These are phyloP conservation scores for Cyclocybe aegerita DNA, from an alignment of 768 basidiomycete species.

Conservation along the genomic window DNA sequence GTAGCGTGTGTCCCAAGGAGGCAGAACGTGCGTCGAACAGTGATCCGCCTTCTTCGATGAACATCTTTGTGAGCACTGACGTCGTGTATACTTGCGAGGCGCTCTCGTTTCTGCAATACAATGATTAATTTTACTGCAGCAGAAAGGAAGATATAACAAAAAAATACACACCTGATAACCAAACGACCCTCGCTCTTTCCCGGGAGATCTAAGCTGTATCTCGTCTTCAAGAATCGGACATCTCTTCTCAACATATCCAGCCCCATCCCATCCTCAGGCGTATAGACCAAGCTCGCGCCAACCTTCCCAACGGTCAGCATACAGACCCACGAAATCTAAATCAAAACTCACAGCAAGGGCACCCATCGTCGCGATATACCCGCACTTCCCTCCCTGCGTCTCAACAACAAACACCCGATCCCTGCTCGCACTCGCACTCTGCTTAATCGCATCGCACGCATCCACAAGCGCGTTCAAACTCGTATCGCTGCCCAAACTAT, in stretches of 20 bases:
- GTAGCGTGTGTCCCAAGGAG: slow-evolving; percentile 95
- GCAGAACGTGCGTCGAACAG: slow-evolving; percentile 95
- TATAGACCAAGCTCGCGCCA: slow-evolving; percentile 92
- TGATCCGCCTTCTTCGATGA: slow-evolving; percentile 90
- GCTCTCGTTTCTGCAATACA: slow-evolving; percentile 67
- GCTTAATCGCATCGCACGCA: slow-evolving; percentile 98
- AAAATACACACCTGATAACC: slow-evolving; percentile 71
- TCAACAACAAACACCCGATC: slow-evolving; percentile 98
- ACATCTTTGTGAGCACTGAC: slow-evolving; percentile 87
- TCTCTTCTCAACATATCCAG: slow-evolving; percentile 81
- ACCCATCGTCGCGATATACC: slow-evolving; percentile 94
- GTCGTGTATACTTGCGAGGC: slow-evolving; percentile 90
- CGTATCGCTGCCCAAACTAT: slow-evolving; percentile 95
- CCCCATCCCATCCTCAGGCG: slow-evolving; percentile 86
- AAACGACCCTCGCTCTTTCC: slow-evolving; percentile 93
- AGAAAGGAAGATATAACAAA: neutral
- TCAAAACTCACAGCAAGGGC: slow-evolving; percentile 79
- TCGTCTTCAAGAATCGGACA: slow-evolving; percentile 82
- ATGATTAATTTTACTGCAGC: slow-evolving; percentile 3
- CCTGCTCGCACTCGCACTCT: slow-evolving; percentile 94
- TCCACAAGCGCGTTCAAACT: slow-evolving; percentile 96
- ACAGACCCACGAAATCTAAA: neutral
- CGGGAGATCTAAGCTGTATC: slow-evolving; percentile 83
- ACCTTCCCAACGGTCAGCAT: slow-evolving; percentile 44
- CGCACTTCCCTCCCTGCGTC: slow-evolving; percentile 96